These are phyloP conservation scores for Lactarius sp. DNA, from an alignment of 768 basidiomycete species.

Conservation along the genomic window DNA sequence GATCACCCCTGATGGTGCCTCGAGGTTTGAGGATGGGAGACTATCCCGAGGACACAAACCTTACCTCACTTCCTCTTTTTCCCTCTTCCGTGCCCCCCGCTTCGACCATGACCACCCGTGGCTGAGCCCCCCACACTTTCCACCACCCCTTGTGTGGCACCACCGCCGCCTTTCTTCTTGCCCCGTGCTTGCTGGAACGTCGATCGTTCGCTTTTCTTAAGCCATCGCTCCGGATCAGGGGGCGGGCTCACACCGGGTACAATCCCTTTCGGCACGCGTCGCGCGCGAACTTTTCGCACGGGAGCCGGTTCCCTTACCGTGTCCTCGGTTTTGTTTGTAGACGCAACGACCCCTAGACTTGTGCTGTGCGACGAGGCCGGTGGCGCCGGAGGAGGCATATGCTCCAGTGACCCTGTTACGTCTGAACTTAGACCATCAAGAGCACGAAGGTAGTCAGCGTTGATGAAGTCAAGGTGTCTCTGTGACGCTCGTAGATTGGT, in stretches of 20 bases:
- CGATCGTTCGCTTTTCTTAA: conserved; percentile 80
- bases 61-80: conserved; percentile 61
- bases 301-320: conserved; percentile 31
- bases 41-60: conserved; percentile 6
- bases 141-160: conserved; percentile 67
- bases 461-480: conserved; percentile 80
- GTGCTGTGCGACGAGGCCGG: conserved; percentile 32
- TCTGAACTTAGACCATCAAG: conserved; percentile 56
- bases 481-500: conserved; percentile 82
- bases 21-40: conserved; percentile 11
- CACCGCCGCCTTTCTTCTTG: conserved; percentile 52
- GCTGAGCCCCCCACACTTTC: conserved; percentile 31
- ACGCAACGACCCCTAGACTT: conserved; percentile 30
- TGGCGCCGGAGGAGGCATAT: conserved; percentile 53
- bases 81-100: conserved; percentile 46
- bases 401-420: conserved; percentile 51
- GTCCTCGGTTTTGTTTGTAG: conserved; percentile 32
- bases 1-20: conserved; percentile 24
- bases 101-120: conserved; percentile 33
- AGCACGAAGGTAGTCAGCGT: conserved; percentile 57
- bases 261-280: conserved; percentile 71
- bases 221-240: conserved; percentile 83
- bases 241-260: conserved; percentile 73
- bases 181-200: conserved; percentile 47
- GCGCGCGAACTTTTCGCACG: conserved; percentile 49